Conservation (phyloP, 1,284 basidiomycete species). For the Apiotrichum domesticum region DNA sequence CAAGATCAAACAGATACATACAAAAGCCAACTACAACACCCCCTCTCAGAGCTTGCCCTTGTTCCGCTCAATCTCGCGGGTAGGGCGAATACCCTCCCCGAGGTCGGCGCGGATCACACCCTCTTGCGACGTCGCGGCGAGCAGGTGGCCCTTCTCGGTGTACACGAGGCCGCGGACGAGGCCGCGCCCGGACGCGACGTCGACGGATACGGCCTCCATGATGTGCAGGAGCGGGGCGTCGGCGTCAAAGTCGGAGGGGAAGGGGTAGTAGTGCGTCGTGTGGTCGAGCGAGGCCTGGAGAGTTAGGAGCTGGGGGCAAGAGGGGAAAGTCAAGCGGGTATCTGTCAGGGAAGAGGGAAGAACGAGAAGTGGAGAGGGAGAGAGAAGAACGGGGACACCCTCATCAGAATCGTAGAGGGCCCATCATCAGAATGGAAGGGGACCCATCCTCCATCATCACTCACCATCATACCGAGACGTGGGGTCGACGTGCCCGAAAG, state of each 20-base stretch:
- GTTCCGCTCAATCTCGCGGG: constrained; percentile 18
- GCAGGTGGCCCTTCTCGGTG: constrained; percentile 60
- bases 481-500: constrained; percentile 50
- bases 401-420: neutral
- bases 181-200: constrained; percentile 59
- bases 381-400: neutral
- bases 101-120: constrained; percentile 54
- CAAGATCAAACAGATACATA: neutral
- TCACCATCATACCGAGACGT: constrained; percentile 58
- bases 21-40: neutral
- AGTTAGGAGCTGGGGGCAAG: neutral
- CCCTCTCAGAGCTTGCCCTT: constrained; percentile 28
- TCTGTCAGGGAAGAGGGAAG: no score
- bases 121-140: constrained; percentile 77
- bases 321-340: no score
- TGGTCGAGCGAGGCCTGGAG: constrained; percentile 74
- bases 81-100: constrained; percentile 3
- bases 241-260: constrained; percentile 67
- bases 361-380: neutral
- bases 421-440: neutral
- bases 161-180: constrained; percentile 73
- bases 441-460: neutral
- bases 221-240: constrained; percentile 75
- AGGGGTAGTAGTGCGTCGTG: constrained; percentile 70
- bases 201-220: constrained; percentile 61